These are phyloP conservation scores for Pythium scleroteichum DNA, from an alignment of 352 stramenopile genomes.

Conservation along the genomic window DNA sequence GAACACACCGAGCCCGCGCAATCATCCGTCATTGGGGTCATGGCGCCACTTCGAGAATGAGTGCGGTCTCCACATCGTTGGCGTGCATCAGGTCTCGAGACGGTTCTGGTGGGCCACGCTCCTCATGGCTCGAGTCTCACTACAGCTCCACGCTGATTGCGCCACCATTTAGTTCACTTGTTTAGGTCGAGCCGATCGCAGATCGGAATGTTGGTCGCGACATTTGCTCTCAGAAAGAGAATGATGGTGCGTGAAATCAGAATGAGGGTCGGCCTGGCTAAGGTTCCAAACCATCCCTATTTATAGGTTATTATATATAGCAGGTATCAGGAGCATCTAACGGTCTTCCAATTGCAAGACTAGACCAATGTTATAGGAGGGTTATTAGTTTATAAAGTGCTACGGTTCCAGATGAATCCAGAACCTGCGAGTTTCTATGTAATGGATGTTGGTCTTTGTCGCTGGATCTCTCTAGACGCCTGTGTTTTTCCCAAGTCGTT, in stretches of 20 bases:
- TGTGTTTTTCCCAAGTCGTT: constrained; percentile 10
- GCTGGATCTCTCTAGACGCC: neutral
- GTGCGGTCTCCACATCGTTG: neutral
- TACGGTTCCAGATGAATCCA: constrained; percentile 5
- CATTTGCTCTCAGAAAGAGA: neutral
- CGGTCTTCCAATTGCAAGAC: too few species aligned
- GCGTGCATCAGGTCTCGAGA: neutral
- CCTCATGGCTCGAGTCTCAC: too few species aligned
- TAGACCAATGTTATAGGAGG: neutral
- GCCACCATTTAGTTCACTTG: too few species aligned
- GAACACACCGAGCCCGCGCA: too few species aligned
- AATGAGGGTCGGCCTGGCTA: constrained; percentile 9
- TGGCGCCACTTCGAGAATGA: neutral
- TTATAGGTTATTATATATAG: too few species aligned
- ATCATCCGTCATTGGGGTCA: too few species aligned
- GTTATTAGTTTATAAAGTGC: constrained; percentile 13
- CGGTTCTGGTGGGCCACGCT: too few species aligned
- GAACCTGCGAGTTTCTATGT: constrained; percentile 23
- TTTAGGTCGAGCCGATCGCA: too few species aligned
- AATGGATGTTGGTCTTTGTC: constrained; percentile 23
- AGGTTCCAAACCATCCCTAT: neutral
- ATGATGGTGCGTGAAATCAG: constrained; percentile 12
- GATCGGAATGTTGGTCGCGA: constrained; percentile 9
- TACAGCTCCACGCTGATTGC: neutral
- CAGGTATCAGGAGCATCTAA: too few species aligned